These are phyloP conservation scores for Botryobasidium botryosum DNA, from an alignment of 768 basidiomycete species.

Conservation along the genomic window DNA sequence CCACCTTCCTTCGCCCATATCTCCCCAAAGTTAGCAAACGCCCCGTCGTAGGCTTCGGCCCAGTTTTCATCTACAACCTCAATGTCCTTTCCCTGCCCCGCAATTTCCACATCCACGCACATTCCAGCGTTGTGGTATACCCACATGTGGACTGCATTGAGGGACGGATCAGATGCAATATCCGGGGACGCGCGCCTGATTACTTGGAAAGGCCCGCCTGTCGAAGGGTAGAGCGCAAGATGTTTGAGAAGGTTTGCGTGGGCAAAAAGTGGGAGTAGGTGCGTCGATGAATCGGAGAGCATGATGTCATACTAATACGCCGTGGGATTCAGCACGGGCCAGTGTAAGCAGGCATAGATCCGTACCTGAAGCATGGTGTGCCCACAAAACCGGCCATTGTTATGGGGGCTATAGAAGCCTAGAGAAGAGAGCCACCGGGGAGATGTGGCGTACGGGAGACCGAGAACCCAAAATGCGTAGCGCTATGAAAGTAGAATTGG, in stretches of 20 bases:
- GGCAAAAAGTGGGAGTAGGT: background rate
- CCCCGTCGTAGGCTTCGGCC: no score
- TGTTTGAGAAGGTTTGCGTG: slow-evolving; percentile 3
- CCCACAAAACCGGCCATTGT: slow-evolving; percentile 2
- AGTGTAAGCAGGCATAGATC: background rate
- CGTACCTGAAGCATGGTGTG: background rate
- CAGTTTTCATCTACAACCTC: no score
- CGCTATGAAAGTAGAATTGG: background rate
- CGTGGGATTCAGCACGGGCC: background rate
- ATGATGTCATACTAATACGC: background rate
- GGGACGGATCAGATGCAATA: background rate
- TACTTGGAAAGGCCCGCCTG: background rate
- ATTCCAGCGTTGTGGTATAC: background rate
- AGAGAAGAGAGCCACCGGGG: background rate
- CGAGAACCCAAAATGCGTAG: slow-evolving; percentile 1
- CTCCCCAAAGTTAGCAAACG: no score
- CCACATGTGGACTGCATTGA: background rate
- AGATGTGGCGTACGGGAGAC: background rate
- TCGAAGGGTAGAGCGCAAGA: background rate
- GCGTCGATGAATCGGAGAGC: background rate
- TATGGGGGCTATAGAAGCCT: background rate
- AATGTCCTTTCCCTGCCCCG: no score
- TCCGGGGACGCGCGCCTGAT: background rate
- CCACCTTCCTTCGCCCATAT: no score
- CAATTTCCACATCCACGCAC: slow-evolving; percentile 1